phyloP scores from a whole-genome alignment of 495 filamentous ascomycete species.

The Daldinia vernicosa region DNA sequence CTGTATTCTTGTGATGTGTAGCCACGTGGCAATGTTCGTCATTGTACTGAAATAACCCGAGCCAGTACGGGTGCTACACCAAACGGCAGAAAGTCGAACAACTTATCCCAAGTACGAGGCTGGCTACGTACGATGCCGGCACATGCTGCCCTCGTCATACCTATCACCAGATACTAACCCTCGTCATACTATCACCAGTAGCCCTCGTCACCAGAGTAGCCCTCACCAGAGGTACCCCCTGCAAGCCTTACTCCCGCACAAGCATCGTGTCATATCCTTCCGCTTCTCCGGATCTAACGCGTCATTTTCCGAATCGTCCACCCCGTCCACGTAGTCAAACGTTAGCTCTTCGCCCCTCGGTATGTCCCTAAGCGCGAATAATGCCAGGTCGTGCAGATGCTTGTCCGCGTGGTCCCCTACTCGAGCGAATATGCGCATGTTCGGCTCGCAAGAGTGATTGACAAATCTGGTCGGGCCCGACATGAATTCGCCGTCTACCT shows the following conservation, averaged over 20 bases:
- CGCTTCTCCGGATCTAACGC: conserved; percentile 59
- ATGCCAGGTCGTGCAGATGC: conserved; percentile 82
- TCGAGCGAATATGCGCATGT: conserved; percentile 84
- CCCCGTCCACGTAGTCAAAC: conserved; percentile 81
- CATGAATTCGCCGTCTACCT: conserved; percentile 65
- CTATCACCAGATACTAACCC: too few species aligned
- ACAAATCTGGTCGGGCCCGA: conserved; percentile 73
- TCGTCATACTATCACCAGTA: background rate
- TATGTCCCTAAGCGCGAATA: conserved; percentile 82
- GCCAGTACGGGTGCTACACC: too few species aligned
- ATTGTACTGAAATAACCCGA: background rate
- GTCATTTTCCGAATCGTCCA: conserved; percentile 56
- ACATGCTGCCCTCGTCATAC: too few species aligned
- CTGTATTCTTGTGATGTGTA: background rate
- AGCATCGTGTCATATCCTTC: conserved; percentile 65
- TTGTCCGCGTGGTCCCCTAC: conserved; percentile 79
- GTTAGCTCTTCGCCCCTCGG: conserved; percentile 76
- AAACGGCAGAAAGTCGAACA: too few species aligned
- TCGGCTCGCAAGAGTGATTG: conserved; percentile 76
- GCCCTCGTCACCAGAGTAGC: background rate
- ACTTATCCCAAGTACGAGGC: too few species aligned
- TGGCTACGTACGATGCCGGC: too few species aligned
- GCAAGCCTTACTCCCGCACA: conserved; percentile 73
- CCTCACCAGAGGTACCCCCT: conserved; percentile 71
- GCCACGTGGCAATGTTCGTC: background rate